These are phyloP conservation scores for Coleophoma crateriformis DNA, from an alignment of 2,329 filamentous ascomycete species.

Conservation along the genomic window DNA sequence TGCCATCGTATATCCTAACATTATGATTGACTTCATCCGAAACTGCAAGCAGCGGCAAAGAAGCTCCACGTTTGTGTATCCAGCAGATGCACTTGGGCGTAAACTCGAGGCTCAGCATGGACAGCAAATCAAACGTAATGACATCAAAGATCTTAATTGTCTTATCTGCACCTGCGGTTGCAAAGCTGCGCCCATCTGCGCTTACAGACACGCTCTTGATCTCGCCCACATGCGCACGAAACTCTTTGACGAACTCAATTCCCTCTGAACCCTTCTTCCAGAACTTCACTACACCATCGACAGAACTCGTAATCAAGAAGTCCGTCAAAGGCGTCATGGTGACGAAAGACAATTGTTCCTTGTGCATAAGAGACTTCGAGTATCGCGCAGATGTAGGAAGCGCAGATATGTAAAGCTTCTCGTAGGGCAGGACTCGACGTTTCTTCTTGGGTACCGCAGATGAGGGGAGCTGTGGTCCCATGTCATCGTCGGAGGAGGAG, in stretches of 20 bases:
- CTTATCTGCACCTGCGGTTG: slow-evolving; percentile 74
- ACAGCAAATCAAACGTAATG: slow-evolving; percentile 80
- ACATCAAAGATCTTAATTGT: slow-evolving; percentile 78
- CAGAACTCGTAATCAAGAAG: slow-evolving; percentile 89
- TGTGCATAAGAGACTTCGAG: slow-evolving; percentile 97
- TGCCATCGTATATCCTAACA: slow-evolving; percentile 83
- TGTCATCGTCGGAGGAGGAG: slow-evolving; percentile 78
- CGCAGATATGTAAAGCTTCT: slow-evolving; percentile 90
- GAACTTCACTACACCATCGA: slow-evolving; percentile 97
- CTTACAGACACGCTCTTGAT: slow-evolving; percentile 81
- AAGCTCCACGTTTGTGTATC: slow-evolving; percentile 85
- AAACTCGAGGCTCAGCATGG: slow-evolving; percentile 75
- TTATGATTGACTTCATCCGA: slow-evolving; percentile 67
- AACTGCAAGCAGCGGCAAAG: slow-evolving; percentile 77
- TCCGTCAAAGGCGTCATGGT: slow-evolving; percentile 88
- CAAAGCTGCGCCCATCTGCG: slow-evolving; percentile 87
- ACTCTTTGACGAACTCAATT: slow-evolving; percentile 98
- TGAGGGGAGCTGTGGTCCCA: slow-evolving; percentile 85
- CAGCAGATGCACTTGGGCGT: slow-evolving; percentile 80
- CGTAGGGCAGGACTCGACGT: slow-evolving; percentile 82
- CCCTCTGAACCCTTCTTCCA: slow-evolving; percentile 94
- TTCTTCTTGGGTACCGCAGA: slow-evolving; percentile 81
- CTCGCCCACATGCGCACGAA: slow-evolving; percentile 82
- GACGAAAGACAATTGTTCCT: slow-evolving; percentile 84
- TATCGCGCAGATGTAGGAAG: slow-evolving; percentile 78